Evolutionary conservation across 768 basidiomycete species (phyloP), one percentile per base, ranked within the genome.

Genomic region (Hydnomerulius pinastri): DNA sequence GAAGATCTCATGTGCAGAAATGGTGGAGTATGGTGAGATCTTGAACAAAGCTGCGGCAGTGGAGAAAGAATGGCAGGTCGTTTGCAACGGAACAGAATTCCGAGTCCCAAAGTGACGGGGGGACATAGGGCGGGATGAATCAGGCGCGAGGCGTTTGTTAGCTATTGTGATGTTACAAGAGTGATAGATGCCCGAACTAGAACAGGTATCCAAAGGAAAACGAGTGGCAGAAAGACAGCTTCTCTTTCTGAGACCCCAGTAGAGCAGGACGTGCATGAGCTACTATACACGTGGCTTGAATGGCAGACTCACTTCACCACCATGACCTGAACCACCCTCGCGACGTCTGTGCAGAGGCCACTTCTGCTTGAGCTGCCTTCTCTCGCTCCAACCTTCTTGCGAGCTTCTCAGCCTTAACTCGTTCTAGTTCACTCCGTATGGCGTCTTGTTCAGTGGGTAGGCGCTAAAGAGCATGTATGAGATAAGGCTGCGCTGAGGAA

Each of bases 391-490:
- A 66, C 51, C 62, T 74, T 44, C 67, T 66, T 41, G 72, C 71
- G 4, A 79, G 72, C 50, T 79, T 80, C 57, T 85, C 81, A 4
- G 82, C 79, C 56, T 83, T 86, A 55, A 90, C 86, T 53, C 86
- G 79, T 25, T 83, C 83, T 39, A 91, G 68, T 62, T 91, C 89
- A 54, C 80, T 82, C 49, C 82, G 77, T 17, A 91, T 73, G 27
- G 79, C 80, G 38, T 71, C 74, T 52, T 86, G 82, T 59, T 89
- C 83, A 21, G 79, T 82, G 4, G 87, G 88, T 35, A 91, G 67
- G 43, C 71, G 74, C 83, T 89, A 60, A 20, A 27, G 30, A 20
- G 6, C 32, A 9, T 23, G 30, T 17, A 43, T 64, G 23, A 67
- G 57, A 40, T 30, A 40, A 17, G 30, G 30, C 24, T 10, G 23